Conservation (phyloP, 768 basidiomycete genomes). For the Rubroboletus pulcherrimus region DNA sequence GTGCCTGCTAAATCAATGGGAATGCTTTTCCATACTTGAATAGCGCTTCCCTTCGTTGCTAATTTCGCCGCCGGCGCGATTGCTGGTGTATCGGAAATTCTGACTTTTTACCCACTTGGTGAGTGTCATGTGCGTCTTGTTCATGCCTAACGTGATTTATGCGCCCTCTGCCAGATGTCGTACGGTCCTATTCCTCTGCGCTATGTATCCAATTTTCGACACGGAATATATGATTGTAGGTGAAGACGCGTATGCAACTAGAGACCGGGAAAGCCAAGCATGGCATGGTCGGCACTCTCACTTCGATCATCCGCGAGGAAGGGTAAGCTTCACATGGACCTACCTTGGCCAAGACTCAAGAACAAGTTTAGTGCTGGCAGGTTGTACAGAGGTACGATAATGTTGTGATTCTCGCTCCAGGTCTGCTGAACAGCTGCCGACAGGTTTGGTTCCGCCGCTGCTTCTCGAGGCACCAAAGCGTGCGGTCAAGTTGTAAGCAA, state of each 20-base stretch:
- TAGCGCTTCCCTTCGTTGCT: slow-evolving; percentile 80
- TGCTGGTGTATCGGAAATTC: slow-evolving; percentile 82
- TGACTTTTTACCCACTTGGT: slow-evolving; percentile 91
- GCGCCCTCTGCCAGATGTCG: slow-evolving; percentile 62
- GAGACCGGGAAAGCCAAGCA: slow-evolving; percentile 73
- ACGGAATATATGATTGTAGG: slow-evolving; percentile 42
- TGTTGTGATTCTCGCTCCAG: background rate
- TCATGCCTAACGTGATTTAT: background rate
- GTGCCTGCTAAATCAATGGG: slow-evolving; percentile 1
- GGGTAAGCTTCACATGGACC: slow-evolving; percentile 53
- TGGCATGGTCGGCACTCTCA: slow-evolving; percentile 81
- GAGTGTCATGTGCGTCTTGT: slow-evolving; percentile 23
- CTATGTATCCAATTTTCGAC: background rate
- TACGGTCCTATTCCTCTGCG: slow-evolving; percentile 38
- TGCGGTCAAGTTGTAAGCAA: slow-evolving; percentile 85
- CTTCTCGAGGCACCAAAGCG: slow-evolving; percentile 97
- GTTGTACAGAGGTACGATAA: slow-evolving; percentile 73
- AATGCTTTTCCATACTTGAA: slow-evolving; percentile 8
- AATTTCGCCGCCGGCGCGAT: slow-evolving; percentile 96
- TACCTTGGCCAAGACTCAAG: background rate
- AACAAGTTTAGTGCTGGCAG: slow-evolving; percentile 55
- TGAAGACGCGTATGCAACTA: slow-evolving; percentile 99
- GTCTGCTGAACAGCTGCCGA: background rate
- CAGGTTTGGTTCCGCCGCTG: slow-evolving; percentile 91
- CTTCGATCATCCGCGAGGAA: slow-evolving; percentile 81